These are phyloP conservation scores for Pseudogymnoascus sp. DNA, from an alignment of 2,329 filamentous ascomycete species.

Conservation along the genomic window DNA sequence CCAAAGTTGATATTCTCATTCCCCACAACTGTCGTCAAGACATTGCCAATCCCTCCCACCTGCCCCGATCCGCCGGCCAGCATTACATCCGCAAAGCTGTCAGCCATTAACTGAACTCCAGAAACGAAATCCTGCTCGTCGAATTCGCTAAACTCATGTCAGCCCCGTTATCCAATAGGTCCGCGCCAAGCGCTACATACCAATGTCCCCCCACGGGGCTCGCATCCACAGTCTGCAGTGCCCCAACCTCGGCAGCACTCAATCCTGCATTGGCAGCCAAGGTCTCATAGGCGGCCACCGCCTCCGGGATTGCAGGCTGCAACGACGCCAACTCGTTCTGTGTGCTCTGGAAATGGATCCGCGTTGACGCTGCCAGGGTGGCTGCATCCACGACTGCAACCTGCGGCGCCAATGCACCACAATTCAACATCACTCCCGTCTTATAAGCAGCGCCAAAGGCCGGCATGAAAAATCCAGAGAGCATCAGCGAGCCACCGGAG, in stretches of 20 bases:
- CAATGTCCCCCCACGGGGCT: conserved; percentile 48
- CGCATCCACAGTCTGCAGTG: conserved; percentile 51
- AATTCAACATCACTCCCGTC: conserved; percentile 47
- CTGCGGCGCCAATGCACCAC: conserved; percentile 47
- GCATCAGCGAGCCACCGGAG: conserved; percentile 45
- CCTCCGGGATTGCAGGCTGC: conserved; percentile 43
- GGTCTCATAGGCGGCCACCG: conserved; percentile 45
- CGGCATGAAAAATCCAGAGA: conserved; percentile 52
- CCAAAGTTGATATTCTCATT: conserved; percentile 18
- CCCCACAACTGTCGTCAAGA: conserved; percentile 33
- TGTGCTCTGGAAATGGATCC: conserved; percentile 51
- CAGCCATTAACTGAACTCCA: conserved; percentile 51
- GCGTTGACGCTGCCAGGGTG: conserved; percentile 38
- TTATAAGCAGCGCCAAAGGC: conserved; percentile 33
- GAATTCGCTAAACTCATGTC: conserved; percentile 37
- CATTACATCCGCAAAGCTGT: conserved; percentile 46
- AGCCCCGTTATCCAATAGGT: neutral
- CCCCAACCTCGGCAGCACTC: conserved; percentile 37
- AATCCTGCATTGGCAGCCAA: conserved; percentile 39
- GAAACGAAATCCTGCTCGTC: conserved; percentile 46
- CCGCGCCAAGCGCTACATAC: neutral
- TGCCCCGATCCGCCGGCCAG: conserved; percentile 42
- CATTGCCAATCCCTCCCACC: conserved; percentile 43
- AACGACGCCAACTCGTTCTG: conserved; percentile 42
- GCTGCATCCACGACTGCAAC: conserved; percentile 40